Evolutionary conservation across 2,329 filamentous ascomycete species (phyloP).

Genomic region (Pseudogymnoascus sp.): DNA sequence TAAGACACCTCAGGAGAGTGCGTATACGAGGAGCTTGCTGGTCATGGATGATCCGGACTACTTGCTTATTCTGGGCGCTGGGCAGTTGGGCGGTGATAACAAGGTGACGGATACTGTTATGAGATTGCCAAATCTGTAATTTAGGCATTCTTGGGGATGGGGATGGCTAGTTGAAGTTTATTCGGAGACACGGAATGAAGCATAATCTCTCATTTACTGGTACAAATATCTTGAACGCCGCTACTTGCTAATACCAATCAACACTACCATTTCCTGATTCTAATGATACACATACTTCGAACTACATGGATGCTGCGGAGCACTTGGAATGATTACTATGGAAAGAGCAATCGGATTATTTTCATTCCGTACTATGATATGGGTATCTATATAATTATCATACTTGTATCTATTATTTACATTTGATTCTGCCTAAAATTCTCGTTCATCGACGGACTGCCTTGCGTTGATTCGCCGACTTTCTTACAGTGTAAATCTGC

Average conservation of each 20-base stretch:
- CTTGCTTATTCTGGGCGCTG: slow-evolving; percentile 27
- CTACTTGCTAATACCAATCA: too few species aligned
- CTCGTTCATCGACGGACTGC: background rate
- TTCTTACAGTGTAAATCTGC: background rate
- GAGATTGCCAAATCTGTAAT: background rate
- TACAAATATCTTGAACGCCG: too few species aligned
- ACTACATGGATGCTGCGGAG: too few species aligned
- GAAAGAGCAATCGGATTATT: background rate
- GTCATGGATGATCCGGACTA: slow-evolving; percentile 23
- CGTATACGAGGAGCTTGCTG: slow-evolving; percentile 27
- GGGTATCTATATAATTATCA: background rate
- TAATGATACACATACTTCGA: too few species aligned
- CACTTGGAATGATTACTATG: background rate
- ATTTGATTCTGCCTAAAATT: background rate
- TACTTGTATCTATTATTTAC: background rate
- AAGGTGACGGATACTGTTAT: slow-evolving; percentile 28
- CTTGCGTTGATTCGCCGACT: background rate
- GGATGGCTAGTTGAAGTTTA: background rate
- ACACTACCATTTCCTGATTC: too few species aligned
- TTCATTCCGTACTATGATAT: background rate
- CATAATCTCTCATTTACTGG: too few species aligned
- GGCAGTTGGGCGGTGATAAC: slow-evolving; percentile 25
- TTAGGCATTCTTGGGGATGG: background rate
- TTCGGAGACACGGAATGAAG: background rate
- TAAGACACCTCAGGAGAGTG: slow-evolving; percentile 21